Evolutionary conservation across 345 rosid genomes (phyloP).

Genomic region (Schrenkiella parvula): DNA sequence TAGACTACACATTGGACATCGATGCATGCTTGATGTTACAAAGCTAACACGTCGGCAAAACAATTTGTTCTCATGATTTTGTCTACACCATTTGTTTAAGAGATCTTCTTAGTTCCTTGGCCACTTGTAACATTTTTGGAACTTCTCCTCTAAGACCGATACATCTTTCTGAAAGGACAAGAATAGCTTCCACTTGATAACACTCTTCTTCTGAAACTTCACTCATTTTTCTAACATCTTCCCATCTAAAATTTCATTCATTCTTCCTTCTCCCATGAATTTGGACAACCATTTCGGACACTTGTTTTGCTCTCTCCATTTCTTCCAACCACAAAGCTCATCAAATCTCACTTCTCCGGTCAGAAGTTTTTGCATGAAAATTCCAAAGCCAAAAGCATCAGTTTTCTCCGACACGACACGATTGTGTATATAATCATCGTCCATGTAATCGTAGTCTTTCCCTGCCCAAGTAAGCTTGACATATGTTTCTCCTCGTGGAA

Average conservation of each 20-base stretch:
- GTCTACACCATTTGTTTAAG: background rate
- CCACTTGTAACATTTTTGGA: background rate
- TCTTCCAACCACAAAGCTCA: slow-evolving; percentile 2
- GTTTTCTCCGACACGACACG: background rate
- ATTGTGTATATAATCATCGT: background rate
- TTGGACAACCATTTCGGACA: background rate
- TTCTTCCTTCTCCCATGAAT: background rate
- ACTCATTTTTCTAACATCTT: background rate
- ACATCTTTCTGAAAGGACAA: slow-evolving; percentile 3
- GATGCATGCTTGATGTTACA: background rate
- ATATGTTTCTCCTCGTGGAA: slow-evolving; percentile 6
- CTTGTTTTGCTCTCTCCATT: background rate
- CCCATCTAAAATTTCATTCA: background rate
- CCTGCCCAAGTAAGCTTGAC: slow-evolving; percentile 1
- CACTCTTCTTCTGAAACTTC: background rate
- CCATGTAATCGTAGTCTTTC: slow-evolving; percentile 8
- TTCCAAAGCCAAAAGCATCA: background rate
- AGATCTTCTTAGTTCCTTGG: background rate
- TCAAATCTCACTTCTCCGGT: background rate
- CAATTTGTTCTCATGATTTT: background rate
- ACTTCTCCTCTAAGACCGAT: slow-evolving; percentile 7
- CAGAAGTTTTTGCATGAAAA: slow-evolving; percentile 11
- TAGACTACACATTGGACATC: background rate
- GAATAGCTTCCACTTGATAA: background rate
- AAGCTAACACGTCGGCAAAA: background rate